Conservation (phyloP, 768 basidiomycete species). For the Lactarius deliciosus region DNA sequence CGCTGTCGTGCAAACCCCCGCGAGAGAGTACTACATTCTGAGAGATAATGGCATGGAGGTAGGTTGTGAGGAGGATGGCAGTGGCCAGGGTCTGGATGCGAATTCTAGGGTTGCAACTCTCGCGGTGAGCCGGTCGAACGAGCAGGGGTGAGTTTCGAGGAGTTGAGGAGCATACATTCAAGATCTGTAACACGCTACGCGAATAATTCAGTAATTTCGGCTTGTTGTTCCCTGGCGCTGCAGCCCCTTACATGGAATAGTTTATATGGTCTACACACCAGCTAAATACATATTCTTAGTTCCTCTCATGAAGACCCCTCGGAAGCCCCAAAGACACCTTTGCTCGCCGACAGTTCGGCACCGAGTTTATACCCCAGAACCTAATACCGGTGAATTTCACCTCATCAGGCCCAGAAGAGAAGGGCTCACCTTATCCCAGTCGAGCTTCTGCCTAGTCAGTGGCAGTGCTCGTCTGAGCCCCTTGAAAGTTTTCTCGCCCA, state of each 20-base stretch:
- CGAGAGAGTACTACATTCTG: slow-evolving; percentile 65
- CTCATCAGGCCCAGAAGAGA: neutral
- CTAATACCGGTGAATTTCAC: slow-evolving; percentile 34
- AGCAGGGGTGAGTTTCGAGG: slow-evolving; percentile 15
- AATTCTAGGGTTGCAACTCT: slow-evolving; percentile 50
- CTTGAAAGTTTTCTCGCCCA: slow-evolving; percentile 94
- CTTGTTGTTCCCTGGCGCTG: neutral
- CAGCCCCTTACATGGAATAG: slow-evolving; percentile 1
- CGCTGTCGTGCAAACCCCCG: slow-evolving; percentile 68
- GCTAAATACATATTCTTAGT: slow-evolving; percentile 5
- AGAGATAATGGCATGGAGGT: slow-evolving; percentile 77
- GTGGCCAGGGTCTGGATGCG: slow-evolving; percentile 61
- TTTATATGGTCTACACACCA: slow-evolving; percentile 15
- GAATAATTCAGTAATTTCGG: neutral
- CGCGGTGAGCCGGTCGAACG: slow-evolving; percentile 12
- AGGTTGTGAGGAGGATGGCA: slow-evolving; percentile 74
- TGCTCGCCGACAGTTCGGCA: slow-evolving; percentile 69
- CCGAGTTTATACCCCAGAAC: slow-evolving; percentile 70
- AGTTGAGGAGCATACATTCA: slow-evolving; percentile 19
- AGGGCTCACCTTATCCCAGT: slow-evolving; percentile 85
- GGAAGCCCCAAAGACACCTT: slow-evolving; percentile 48
- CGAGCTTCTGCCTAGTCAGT: slow-evolving; percentile 88
- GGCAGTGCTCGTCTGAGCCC: slow-evolving; percentile 87
- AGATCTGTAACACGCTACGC: slow-evolving; percentile 1
- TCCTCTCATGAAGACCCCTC: slow-evolving; percentile 32